phyloP scores from a whole-genome alignment of 305 asterid species.

The Fraxinus paxiana region DNA sequence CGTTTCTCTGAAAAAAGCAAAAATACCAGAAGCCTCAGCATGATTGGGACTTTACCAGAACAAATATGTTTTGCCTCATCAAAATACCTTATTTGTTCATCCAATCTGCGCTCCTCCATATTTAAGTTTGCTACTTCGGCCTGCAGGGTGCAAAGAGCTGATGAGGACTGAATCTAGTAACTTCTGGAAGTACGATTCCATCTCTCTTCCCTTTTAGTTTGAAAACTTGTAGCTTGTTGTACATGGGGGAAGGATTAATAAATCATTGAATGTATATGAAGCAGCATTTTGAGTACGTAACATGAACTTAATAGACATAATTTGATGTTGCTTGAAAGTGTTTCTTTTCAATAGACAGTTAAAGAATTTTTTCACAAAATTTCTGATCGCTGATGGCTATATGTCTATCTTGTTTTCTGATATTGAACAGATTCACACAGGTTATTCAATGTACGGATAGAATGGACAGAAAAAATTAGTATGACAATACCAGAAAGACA shows the following conservation, averaged over 20 bases:
- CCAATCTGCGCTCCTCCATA: slow-evolving; percentile 63
- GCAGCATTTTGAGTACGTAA: neutral
- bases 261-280: neutral
- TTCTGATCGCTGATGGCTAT: neutral
- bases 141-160: slow-evolving; percentile 40
- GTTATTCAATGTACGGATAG: neutral
- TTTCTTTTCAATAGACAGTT: neutral
- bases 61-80: neutral
- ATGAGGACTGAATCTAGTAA: neutral
- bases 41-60: neutral
- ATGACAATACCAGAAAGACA: neutral
- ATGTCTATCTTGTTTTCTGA: neutral
- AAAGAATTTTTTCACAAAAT: neutral
- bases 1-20: slow-evolving; percentile 50
- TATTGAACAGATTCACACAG: neutral
- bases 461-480: neutral
- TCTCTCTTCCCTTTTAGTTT: neutral
- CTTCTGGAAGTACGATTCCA: neutral
- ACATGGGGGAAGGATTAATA: neutral
- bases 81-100: slow-evolving; percentile 66
- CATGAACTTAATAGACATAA: neutral
- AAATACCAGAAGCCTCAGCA: slow-evolving; percentile 17
- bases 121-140: slow-evolving; percentile 65
- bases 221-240: neutral
- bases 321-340: neutral